These are phyloP conservation scores for Mikania micrantha DNA, from an alignment of 129 eudicot genomes.

Conservation along the genomic window DNA sequence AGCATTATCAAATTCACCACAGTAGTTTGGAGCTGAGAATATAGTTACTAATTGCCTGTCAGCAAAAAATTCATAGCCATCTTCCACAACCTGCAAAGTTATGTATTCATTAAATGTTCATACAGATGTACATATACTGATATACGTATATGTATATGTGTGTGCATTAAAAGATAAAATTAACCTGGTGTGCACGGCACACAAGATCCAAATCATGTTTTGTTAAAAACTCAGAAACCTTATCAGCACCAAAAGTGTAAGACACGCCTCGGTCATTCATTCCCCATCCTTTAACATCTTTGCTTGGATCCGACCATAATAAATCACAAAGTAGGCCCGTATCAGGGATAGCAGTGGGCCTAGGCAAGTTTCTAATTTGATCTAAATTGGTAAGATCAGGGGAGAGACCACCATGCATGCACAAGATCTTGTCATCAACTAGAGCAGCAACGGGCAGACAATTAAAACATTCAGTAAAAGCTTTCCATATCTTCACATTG, in stretches of 20 bases:
- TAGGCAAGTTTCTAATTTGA: conserved; percentile 68
- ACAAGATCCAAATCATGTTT: conserved; percentile 87
- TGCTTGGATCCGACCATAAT: conserved; percentile 89
- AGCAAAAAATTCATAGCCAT: conserved; percentile 88
- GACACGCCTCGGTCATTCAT: conserved; percentile 97
- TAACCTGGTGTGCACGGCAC: conserved; percentile 91
- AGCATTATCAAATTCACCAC: conserved; percentile 91
- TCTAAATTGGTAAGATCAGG: conserved; percentile 71
- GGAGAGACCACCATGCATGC: conserved; percentile 97
- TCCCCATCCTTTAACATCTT: conserved; percentile 86
- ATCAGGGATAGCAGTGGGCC: conserved; percentile 83
- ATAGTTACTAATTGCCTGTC: conserved; percentile 81
- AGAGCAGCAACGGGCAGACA: conserved; percentile 95
- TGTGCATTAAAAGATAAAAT: neutral
- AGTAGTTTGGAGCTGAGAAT: conserved; percentile 80
- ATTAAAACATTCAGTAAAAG: conserved; percentile 75
- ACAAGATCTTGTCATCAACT: conserved; percentile 78
- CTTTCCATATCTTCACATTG: conserved; percentile 82
- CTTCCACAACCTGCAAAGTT: conserved; percentile 69
- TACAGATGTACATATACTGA: neutral
- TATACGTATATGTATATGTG: neutral
- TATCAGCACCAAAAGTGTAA: conserved; percentile 80
- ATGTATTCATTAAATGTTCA: neutral
- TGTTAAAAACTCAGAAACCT: conserved; percentile 66
- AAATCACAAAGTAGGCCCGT: conserved; percentile 86